Evolutionary conservation across 2,329 filamentous ascomycete species (phyloP).

Genomic region (Trichoderma oligosporum): DNA sequence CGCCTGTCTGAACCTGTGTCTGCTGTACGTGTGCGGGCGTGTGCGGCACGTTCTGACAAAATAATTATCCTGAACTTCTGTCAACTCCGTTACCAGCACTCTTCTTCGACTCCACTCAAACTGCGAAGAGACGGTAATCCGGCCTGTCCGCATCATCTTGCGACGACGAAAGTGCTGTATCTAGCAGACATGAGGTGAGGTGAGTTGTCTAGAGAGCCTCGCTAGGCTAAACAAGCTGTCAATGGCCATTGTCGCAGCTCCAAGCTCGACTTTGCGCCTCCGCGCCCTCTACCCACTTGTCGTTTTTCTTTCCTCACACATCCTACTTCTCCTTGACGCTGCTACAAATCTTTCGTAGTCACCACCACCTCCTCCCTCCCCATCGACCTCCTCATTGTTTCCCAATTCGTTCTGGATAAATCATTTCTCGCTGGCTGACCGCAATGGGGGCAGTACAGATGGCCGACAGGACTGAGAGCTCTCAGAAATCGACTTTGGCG

Average conservation of each 20-base stretch:
- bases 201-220: slow-evolving; percentile 10
- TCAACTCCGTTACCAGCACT: background rate
- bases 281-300: background rate
- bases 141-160: slow-evolving; percentile 2
- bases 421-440: slow-evolving; percentile 26
- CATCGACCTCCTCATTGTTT: slow-evolving; percentile 7
- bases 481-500: slow-evolving; percentile 41
- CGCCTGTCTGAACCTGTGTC: background rate
- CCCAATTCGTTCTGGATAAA: slow-evolving; percentile 6
- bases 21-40: background rate
- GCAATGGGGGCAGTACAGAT: slow-evolving; percentile 43
- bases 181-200: slow-evolving; percentile 20
- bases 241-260: slow-evolving; percentile 13
- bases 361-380: background rate
- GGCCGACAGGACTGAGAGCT: slow-evolving; percentile 51
- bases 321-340: background rate
- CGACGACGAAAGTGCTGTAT: slow-evolving; percentile 1
- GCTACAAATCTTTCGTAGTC: background rate
- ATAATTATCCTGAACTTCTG: slow-evolving; percentile 7
- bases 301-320: background rate
- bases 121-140: slow-evolving; percentile 11
- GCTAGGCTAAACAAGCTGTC: background rate
- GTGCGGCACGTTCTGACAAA: slow-evolving; percentile 5
- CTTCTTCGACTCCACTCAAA: slow-evolving; percentile 14
- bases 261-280: slow-evolving; percentile 18